phyloP scores from a whole-genome alignment of 768 basidiomycete species.

The Termitomyces eurrhizus region DNA sequence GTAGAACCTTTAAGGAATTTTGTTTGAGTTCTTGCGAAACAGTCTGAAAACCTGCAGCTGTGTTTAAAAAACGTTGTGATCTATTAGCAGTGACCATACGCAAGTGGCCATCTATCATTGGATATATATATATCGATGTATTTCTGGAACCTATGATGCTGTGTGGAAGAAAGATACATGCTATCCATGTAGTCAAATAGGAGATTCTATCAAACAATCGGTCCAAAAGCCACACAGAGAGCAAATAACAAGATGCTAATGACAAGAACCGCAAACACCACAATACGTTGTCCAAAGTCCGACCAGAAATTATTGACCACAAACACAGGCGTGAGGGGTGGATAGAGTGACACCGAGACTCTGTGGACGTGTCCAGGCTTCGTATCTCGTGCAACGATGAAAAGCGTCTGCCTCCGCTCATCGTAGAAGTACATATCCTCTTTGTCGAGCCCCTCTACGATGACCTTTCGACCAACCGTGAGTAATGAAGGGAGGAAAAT shows the following conservation, averaged over 20 bases:
- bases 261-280: constrained; percentile 17
- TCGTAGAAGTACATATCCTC: constrained; percentile 59
- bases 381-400: constrained; percentile 46
- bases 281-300: constrained; percentile 39
- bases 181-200: not conserved
- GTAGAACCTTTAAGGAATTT: no score
- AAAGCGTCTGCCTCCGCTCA: constrained; percentile 68
- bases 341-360: constrained; percentile 52
- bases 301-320: constrained; percentile 60
- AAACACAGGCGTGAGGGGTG: constrained; percentile 49
- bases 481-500: constrained; percentile 72
- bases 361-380: constrained; percentile 43
- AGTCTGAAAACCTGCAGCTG: no score
- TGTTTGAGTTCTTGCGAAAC: no score
- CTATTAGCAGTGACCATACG: no score
- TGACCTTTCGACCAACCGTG: constrained; percentile 50
- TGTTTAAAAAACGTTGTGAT: no score
- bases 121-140: not conserved
- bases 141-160: not conserved
- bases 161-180: not conserved
- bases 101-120: no score
- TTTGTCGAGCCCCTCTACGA: constrained; percentile 51
- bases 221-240: constrained; percentile 1
- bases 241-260: constrained; percentile 16
- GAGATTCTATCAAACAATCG: not conserved